Conservation (phyloP, 2,329 filamentous ascomycete genomes). For the Nothopassalora personata region DNA sequence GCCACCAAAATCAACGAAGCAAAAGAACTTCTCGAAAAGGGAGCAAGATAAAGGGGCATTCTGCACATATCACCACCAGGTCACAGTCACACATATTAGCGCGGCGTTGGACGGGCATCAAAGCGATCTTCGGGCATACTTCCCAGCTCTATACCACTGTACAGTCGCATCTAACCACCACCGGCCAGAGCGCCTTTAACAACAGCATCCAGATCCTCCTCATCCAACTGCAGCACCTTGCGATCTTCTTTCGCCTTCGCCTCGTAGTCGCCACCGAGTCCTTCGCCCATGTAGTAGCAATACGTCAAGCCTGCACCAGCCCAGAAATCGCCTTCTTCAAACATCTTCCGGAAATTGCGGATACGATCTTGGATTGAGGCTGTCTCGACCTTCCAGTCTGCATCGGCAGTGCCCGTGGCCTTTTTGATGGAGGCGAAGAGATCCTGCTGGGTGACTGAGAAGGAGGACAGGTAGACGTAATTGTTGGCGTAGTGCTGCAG, state of each 20-base stretch:
- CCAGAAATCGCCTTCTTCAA: slow-evolving; percentile 41
- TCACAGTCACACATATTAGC: slow-evolving; percentile 3
- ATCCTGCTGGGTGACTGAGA: slow-evolving; percentile 34
- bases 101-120: slow-evolving; percentile 6
- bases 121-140: background rate
- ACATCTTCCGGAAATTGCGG: slow-evolving; percentile 39
- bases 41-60: slow-evolving; percentile 1
- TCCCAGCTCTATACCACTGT: background rate
- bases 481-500: slow-evolving; percentile 31
- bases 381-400: slow-evolving; percentile 34
- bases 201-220: slow-evolving; percentile 35
- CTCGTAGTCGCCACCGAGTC: slow-evolving; percentile 23
- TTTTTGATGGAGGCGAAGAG: slow-evolving; percentile 34
- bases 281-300: slow-evolving; percentile 19
- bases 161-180: background rate
- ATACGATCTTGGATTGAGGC: slow-evolving; percentile 40
- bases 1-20: slow-evolving; percentile 98
- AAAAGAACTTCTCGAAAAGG: slow-evolving; percentile 89
- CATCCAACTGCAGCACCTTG: slow-evolving; percentile 36
- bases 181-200: slow-evolving; percentile 30
- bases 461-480: slow-evolving; percentile 35
- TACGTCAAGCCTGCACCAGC: slow-evolving; percentile 31
- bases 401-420: slow-evolving; percentile 31
- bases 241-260: slow-evolving; percentile 32
- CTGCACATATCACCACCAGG: background rate